Evolutionary conservation across 208 protist genomes (phyloP).

Genomic region (Trypanosoma rangeli): DNA sequence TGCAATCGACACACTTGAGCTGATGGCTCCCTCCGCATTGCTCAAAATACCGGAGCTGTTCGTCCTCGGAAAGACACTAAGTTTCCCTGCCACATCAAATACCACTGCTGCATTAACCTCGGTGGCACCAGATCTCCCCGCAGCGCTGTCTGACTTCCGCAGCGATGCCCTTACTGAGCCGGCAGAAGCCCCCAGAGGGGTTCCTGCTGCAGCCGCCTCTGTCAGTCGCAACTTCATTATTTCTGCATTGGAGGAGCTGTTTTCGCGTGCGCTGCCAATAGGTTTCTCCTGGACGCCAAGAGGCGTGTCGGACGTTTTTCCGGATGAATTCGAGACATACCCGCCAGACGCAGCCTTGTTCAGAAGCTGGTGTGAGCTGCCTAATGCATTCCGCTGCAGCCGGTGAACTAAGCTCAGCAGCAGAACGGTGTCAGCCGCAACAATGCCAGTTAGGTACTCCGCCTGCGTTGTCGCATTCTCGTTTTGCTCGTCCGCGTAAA

Average conservation of each 20-base stretch:
- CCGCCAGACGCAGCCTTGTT: no score
- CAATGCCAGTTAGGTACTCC: constrained; percentile 1
- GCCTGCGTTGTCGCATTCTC: constrained; percentile 4
- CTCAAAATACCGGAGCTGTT: not conserved
- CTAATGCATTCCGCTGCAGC: not conserved
- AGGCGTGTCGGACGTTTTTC: not conserved
- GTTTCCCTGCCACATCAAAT: not conserved
- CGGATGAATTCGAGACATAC: no score
- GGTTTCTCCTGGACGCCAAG: not conserved
- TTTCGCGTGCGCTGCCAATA: not conserved
- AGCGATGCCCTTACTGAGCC: no score
- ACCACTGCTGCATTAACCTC: not conserved
- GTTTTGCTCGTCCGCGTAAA: not conserved
- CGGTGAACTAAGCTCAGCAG: not conserved
- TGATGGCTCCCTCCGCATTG: not conserved
- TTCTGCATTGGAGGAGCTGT: no score
- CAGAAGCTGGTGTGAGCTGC: not conserved
- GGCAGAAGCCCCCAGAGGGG: no score
- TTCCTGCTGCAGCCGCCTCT: no score
- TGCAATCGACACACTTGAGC: not conserved
- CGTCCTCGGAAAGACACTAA: not conserved
- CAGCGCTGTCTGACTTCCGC: no score
- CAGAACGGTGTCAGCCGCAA: not conserved
- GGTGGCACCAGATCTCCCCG: no score
- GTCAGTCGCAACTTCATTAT: no score